Evolutionary conservation across 2,329 filamentous ascomycete genomes (phyloP), one percentile per base, ranked within the genome.

Genomic region (Fonsecaea erecta): DNA sequence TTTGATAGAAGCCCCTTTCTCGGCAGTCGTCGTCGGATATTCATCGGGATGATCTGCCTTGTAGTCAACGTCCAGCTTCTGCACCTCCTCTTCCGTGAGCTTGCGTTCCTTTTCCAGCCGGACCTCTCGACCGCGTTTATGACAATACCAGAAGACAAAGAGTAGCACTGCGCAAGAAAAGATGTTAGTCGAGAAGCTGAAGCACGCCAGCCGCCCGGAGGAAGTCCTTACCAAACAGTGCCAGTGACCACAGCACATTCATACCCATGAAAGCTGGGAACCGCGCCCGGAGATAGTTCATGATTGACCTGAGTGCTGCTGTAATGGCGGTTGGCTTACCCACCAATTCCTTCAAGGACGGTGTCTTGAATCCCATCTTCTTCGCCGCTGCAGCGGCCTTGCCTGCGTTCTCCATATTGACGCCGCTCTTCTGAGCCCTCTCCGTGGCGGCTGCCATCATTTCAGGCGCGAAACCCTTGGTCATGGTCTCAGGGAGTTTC

Each of bases 71-170:
- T 81, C 80, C 60, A 81, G 70, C 66, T 75, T 75, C 28, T 67
- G 71, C 28, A 80, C 77, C 68, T 82, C 80, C 43, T 78, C 75
- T 67, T 81, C 79, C 0, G 78, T 80, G 26, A 81, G 77, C 16
- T 82, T 75, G 14, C 81, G 78, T 68, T 86, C 85, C 57, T 82
- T 86, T 74, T 90, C 89, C 12, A 98, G 85, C 57, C 95, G 86
- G 6, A 88, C 88, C 80, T 99, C 94, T 52, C 88, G 88, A 43
- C 95, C 95, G 60, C 95, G 90, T 81, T 98, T 98, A 79, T 98
- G 90, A 80, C 93, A 98, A 80, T 98, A 99, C 93, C 94, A 99
- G 73, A 98, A 88, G 52, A 96, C 92, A 75, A 97, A 95, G 63
- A 99, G 85, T 16, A 98, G 84, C 61, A 98, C 91, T 91, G 62